A percentile compares a stretch with the other conserved stretches of the same genome.
Evolutionary conservation across 192 early-diverging fungal species (phyloP).

Genomic region (Coemansia guatemalensis): DNA sequence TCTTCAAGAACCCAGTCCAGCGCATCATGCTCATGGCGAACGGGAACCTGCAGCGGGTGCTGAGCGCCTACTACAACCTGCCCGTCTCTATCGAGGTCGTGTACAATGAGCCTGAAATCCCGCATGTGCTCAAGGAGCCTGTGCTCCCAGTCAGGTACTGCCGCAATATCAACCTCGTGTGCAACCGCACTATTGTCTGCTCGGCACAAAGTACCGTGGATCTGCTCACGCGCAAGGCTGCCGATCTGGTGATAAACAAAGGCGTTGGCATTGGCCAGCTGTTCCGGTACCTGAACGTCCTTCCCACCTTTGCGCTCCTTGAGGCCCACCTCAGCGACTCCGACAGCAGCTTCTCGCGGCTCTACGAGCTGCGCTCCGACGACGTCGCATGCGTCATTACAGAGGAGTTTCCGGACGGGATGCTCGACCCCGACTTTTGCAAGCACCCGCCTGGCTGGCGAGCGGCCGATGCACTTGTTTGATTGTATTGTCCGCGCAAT

Average conservation of each 20-base stretch:
- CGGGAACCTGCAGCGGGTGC: slow-evolving; percentile 55
- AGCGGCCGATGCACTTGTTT: background rate
- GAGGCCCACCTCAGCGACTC: slow-evolving; percentile 49
- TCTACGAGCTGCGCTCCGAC: slow-evolving; percentile 44
- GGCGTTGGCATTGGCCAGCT: slow-evolving; percentile 57
- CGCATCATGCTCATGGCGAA: slow-evolving; percentile 56
- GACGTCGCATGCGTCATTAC: slow-evolving; percentile 48
- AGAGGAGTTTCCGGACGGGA: slow-evolving; percentile 48
- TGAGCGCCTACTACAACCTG: slow-evolving; percentile 57
- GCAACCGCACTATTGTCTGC: slow-evolving; percentile 48
- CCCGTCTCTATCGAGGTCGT: slow-evolving; percentile 50
- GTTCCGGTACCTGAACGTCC: slow-evolving; percentile 53
- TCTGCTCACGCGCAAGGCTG: slow-evolving; percentile 39
- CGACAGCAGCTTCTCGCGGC: slow-evolving; percentile 43
- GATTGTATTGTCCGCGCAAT: background rate
- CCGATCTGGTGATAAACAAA: slow-evolving; percentile 44
- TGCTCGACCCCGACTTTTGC: slow-evolving; percentile 48
- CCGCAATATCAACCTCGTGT: slow-evolving; percentile 50
- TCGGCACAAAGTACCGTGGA: slow-evolving; percentile 45
- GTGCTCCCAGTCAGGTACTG: slow-evolving; percentile 41
- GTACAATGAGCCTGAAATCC: slow-evolving; percentile 34
- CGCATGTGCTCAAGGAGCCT: slow-evolving; percentile 2
- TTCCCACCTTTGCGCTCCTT: slow-evolving; percentile 44
- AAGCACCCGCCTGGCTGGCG: slow-evolving; percentile 11
- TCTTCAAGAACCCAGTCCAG: slow-evolving; percentile 49